Evolutionary conservation across 768 basidiomycete genomes (phyloP).

Genomic region (Filobasidium wieringae): DNA sequence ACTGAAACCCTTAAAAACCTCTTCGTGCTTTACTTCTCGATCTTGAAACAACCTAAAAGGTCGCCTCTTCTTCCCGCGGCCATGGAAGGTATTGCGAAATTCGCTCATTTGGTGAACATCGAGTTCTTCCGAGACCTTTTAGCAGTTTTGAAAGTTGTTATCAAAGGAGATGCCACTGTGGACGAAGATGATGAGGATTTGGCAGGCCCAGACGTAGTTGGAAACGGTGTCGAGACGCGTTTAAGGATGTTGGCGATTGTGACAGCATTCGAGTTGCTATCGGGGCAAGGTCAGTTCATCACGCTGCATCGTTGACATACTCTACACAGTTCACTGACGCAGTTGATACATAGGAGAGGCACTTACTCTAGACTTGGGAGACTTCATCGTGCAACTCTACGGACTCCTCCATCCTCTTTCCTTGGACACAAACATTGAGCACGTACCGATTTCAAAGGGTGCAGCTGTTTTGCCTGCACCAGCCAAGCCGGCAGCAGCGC

Average conservation of each 20-base stretch:
- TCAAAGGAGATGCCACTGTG: constrained; percentile 43
- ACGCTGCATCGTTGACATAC: too few relatives aligned
- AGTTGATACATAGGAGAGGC: constrained; percentile 60
- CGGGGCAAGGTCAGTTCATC: constrained; percentile 66
- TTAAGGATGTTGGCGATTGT: constrained; percentile 66
- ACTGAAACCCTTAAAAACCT: constrained; percentile 95
- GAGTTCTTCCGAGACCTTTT: constrained; percentile 97
- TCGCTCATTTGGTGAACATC: constrained; percentile 90
- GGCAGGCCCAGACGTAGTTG: constrained; percentile 18
- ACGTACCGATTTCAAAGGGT: constrained; percentile 35
- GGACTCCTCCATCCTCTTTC: constrained; percentile 64
- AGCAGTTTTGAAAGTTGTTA: constrained; percentile 66
- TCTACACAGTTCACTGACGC: background rate
- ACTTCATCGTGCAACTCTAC: constrained; percentile 77
- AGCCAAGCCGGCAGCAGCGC: background rate
- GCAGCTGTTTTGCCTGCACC: constrained; percentile 1
- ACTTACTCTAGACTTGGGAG: constrained; percentile 85
- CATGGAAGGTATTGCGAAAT: constrained; percentile 80
- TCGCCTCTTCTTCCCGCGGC: constrained; percentile 70
- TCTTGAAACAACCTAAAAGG: constrained; percentile 71
- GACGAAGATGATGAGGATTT: constrained; percentile 38
- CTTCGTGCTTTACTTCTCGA: constrained; percentile 91
- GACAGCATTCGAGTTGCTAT: constrained; percentile 92
- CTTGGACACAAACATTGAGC: constrained; percentile 55
- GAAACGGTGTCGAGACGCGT: constrained; percentile 42